Evolutionary conservation across 2,329 filamentous ascomycete species (phyloP).

Genomic region (Talaromyces sp.): DNA sequence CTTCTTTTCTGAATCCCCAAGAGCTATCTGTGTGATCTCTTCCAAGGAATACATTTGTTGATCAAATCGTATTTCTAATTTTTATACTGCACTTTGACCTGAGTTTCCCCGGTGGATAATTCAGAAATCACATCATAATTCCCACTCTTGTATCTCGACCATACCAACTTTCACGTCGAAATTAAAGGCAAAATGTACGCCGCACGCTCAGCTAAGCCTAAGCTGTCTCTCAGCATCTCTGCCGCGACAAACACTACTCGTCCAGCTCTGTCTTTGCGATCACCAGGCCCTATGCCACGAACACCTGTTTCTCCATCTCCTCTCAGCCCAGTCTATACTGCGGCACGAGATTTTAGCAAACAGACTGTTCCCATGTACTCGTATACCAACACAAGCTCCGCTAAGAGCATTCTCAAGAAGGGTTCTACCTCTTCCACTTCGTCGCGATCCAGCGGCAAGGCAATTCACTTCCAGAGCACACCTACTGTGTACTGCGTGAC

Average conservation of each 20-base stretch:
- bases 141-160: conserved; percentile 13
- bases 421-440: conserved; percentile 22
- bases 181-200: conserved; percentile 35
- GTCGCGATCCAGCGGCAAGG: conserved; percentile 29
- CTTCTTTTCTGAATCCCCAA: conserved; percentile 17
- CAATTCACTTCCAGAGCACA: conserved; percentile 44
- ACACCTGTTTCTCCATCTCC: conserved; percentile 45
- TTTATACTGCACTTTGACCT: conserved; percentile 11
- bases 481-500: conserved; percentile 48
- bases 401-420: conserved; percentile 51
- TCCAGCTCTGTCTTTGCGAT: conserved; percentile 43
- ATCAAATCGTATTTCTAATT: conserved; percentile 29
- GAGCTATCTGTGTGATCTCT: conserved; percentile 8
- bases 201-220: conserved; percentile 42
- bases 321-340: conserved; percentile 38
- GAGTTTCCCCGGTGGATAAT: conserved; percentile 15
- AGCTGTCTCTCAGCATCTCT: conserved; percentile 48
- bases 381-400: conserved; percentile 45
- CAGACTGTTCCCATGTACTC: conserved; percentile 38
- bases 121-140: conserved; percentile 20
- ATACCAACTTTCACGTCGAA: background rate
- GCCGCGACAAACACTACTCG: conserved; percentile 34
- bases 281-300: conserved; percentile 39
- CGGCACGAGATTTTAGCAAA: conserved; percentile 32
- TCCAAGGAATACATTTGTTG: conserved; percentile 32